Conservation (phyloP, 75 land plant species). For the Pinus tabuliformis region DNA sequence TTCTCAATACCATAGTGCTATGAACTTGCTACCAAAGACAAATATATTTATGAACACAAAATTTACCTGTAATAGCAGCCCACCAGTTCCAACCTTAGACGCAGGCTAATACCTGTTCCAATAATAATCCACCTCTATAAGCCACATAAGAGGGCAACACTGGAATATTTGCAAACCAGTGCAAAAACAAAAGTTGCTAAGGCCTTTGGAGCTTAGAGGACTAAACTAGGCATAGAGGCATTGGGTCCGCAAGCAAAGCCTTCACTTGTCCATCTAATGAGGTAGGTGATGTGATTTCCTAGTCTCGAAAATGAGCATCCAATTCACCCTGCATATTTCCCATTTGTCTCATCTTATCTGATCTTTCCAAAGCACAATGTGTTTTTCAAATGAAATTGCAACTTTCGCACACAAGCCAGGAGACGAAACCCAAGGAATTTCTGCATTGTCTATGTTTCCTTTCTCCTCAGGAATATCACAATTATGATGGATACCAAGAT, state of each 20-base stretch:
- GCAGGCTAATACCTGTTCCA: slow-evolving; percentile 38
- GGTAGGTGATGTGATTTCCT: slow-evolving; percentile 46
- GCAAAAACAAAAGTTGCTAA: slow-evolving; percentile 61
- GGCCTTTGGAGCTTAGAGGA: slow-evolving; percentile 38
- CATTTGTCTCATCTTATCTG: too few species aligned
- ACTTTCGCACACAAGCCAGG: slow-evolving; percentile 36
- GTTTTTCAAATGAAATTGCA: slow-evolving; percentile 31
- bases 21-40: too few species aligned
- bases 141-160: slow-evolving; percentile 45
- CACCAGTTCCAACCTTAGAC: slow-evolving; percentile 25
- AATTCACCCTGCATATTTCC: slow-evolving; percentile 15
- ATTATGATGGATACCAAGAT: slow-evolving; percentile 38
- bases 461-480: slow-evolving; percentile 22
- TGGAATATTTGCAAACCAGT: slow-evolving; percentile 51
- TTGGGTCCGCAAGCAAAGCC: slow-evolving; percentile 22
- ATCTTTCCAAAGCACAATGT: slow-evolving; percentile 23
- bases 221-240: slow-evolving; percentile 43
- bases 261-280: slow-evolving; percentile 44
- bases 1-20: too few species aligned
- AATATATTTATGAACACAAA: too few species aligned
- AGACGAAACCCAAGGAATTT: slow-evolving; percentile 20
- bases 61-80: too few species aligned
- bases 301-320: slow-evolving; percentile 53
- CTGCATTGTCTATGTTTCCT: neutral
- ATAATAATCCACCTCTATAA: slow-evolving; percentile 24